Base-by-base conservation (phyloP, 371 early-diverging fungal genomes). In the Mucor circinelloides region DNA sequence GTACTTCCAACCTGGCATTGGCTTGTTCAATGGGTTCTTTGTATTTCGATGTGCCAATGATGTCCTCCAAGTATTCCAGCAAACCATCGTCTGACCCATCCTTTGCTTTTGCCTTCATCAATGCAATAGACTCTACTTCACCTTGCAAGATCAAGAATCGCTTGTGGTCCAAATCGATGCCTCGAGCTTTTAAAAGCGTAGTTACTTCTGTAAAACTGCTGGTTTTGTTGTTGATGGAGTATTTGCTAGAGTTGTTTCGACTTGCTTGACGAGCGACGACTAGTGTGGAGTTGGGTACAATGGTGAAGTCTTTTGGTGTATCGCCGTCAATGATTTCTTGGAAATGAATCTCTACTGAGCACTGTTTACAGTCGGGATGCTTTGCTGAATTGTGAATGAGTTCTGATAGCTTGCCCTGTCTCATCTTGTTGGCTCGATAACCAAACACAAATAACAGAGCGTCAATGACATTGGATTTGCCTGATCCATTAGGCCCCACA, bases 391-490 rank as follows among this genome's bases (percentile, higher is more conserved):
- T 94, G 86, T 99, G 97, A 63, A 99, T 99, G 23, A 99, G 88
- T 69, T 98, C 98, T 1, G 94, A 94, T 28, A 99, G 81, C 71
- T 95, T 95, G 19, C 93, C 94, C 79, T 99, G 99, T 55, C 99
- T 89, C 91, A 99, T 95, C 77, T 99, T 99, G 85, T 92, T 97
- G 15, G 99, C 99, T 63, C 97, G 87, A 82, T 96, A 99, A 19
- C 99, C 99, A 87, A 99, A 99, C 34, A 99, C 99, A 82, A 99
- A 99, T 30, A 99, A 82, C 36, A 99, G 85, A 1, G 97, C 90
- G 80, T 99, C 99, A 71, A 99, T 99, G 19, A 99, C 99, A 73
- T 99, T 99, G 9, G 98, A 97, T 82, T 98, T 99, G 34, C 99
- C 99, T 19, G 96, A 97, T n/a, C 99, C 99, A 71, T 99, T 99